Evolutionary conservation across 1,284 basidiomycete species (phyloP).

Genomic region (Pholiota adiposa): DNA sequence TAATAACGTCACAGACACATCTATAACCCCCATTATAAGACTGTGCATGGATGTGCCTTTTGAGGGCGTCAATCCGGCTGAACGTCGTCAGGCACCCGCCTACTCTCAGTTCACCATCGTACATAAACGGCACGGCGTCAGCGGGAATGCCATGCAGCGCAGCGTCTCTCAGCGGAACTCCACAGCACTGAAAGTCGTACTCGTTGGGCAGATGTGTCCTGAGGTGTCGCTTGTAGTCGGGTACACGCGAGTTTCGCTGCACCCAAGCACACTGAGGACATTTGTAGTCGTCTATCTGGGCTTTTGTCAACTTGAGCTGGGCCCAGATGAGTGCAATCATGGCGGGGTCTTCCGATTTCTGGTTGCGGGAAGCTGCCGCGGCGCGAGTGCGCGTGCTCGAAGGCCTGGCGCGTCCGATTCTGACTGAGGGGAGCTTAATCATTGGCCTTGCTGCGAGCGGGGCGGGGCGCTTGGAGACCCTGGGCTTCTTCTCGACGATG

Average conservation of each 20-base stretch:
- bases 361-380: constrained; percentile 43
- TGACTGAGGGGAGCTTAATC: neutral
- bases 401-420: neutral
- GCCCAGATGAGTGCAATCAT: neutral
- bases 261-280: constrained; percentile 35
- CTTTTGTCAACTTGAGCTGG: constrained; percentile 33
- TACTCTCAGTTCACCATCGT: constrained; percentile 40
- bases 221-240: constrained; percentile 58
- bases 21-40: too few relatives aligned
- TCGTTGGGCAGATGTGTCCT: constrained; percentile 46
- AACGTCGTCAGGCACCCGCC: constrained; percentile 57
- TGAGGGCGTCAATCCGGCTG: constrained; percentile 59
- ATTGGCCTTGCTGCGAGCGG: neutral
- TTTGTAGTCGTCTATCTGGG: constrained; percentile 12
- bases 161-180: constrained; percentile 42
- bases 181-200: constrained; percentile 44
- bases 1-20: too few relatives aligned
- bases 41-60: constrained; percentile 48
- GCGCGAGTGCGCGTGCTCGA: constrained; percentile 32
- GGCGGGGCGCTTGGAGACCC: neutral
- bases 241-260: constrained; percentile 43
- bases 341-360: constrained; percentile 15
- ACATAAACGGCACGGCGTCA: constrained; percentile 33
- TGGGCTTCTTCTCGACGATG: neutral
- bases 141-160: constrained; percentile 24